Base-by-base conservation (phyloP, 2,329 filamentous ascomycete species). In the Penicillium sp. region DNA sequence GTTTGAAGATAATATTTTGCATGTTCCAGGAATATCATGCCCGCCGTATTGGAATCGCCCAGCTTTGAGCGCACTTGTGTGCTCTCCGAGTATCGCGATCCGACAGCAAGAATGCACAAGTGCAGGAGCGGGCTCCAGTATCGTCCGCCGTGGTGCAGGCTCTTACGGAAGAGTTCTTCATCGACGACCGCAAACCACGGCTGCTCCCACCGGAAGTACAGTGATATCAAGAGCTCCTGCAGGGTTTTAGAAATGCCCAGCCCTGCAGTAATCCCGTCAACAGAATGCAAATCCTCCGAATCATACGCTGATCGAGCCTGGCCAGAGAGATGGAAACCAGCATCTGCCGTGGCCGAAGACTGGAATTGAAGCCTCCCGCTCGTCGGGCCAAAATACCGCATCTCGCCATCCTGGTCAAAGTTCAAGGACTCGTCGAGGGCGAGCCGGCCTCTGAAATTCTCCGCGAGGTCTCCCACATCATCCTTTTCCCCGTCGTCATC, bases 121-220 rank as follows among this genome's bases (percentile, higher is more conserved):
- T n/a, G n/a, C n/a, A 52, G 49, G 4, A 52, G 49, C n/a, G 49
- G 49, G n/a, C 49, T 52, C 15, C 8, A 52, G 23, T 52, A 52
- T 9, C 30, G 29, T 3, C 49, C 49, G 7, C 6, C 11, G 2
- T 13, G 13, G 13, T 21, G n/a, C 29, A 35, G 19, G 3, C 11
- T 21, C 5, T 52, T 4, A 11, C 49, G 49, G n/a, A 52, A 52
- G 9, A 52, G n/a, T 6, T 6, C 4, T 19, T 52, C 49, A 3
- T 35, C 30, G 5, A 52, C 30, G 1, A 52, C 30, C 7, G 3
- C 8, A 35, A 15, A 52, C 49, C 30, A 52, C n/a, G 49, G 49
- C 0, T 52, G 1, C 30, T 52, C 29, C 49, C 49, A 52, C 5
- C 11, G 35, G 7, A 52, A 52, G 30, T 52, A 52, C 7, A 52